Conservation (phyloP, 495 filamentous ascomycete genomes). For the Aspergillus panamensis region DNA sequence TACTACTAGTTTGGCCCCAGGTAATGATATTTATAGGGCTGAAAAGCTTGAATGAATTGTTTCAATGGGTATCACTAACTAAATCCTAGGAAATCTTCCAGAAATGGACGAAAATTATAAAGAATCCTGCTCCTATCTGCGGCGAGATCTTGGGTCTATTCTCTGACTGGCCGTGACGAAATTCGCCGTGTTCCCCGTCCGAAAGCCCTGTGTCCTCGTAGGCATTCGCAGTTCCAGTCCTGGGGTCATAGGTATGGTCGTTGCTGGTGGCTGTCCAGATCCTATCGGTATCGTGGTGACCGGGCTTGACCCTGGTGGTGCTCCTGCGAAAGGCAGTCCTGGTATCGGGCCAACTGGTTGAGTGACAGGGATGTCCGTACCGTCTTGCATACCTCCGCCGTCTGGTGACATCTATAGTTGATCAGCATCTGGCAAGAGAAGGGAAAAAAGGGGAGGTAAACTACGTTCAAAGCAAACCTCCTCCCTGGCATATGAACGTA, state of each 20-base stretch:
- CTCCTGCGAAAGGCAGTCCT: background rate
- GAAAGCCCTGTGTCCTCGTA: too few species aligned
- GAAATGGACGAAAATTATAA: too few species aligned
- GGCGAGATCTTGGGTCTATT: too few species aligned
- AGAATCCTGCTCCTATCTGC: too few species aligned
- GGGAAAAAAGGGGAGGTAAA: background rate
- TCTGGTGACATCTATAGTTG: background rate
- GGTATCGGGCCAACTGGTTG: background rate
- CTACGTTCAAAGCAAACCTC: slow-evolving; percentile 31
- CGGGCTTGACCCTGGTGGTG: background rate
- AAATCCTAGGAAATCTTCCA: too few species aligned
- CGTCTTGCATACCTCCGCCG: background rate
- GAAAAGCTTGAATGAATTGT: too few species aligned
- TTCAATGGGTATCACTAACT: too few species aligned
- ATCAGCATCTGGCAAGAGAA: background rate
- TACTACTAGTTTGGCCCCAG: too few species aligned
- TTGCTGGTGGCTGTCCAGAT: background rate
- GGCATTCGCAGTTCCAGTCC: background rate
- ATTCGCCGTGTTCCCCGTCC: too few species aligned
- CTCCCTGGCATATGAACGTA: slow-evolving; percentile 44
- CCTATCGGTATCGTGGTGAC: slow-evolving; percentile 1
- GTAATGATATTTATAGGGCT: too few species aligned
- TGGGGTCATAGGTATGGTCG: background rate
- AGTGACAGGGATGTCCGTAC: background rate
- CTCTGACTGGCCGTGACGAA: too few species aligned